These are phyloP conservation scores for Kwoniella dendrophila DNA, from an alignment of 768 basidiomycete genomes.

Conservation along the genomic window DNA sequence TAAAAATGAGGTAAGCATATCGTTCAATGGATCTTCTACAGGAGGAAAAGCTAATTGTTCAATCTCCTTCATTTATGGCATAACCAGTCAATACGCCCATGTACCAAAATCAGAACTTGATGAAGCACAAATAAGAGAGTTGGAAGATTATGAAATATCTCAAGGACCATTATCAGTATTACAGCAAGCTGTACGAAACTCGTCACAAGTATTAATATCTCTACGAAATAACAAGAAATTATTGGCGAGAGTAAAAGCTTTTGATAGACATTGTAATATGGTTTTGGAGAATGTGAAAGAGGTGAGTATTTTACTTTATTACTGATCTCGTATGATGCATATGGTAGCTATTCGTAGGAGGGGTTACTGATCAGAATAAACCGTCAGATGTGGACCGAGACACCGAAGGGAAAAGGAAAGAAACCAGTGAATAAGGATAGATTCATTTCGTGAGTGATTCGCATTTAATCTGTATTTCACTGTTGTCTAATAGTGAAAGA, in stretches of 20 bases:
- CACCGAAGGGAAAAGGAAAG: constrained; percentile 97
- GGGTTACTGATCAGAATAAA: neutral
- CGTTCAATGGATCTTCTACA: too few relatives aligned
- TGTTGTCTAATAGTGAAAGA: too few relatives aligned
- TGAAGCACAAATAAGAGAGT: constrained; percentile 89
- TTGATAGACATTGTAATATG: constrained; percentile 99
- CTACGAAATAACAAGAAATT: constrained; percentile 98
- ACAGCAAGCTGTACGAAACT: constrained; percentile 96
- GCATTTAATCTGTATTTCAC: neutral
- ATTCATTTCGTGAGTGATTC: constrained; percentile 66
- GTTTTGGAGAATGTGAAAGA: constrained; percentile 98
- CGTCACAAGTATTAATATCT: constrained; percentile 95
- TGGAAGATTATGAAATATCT: constrained; percentile 98
- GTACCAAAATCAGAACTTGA: constrained; percentile 96
- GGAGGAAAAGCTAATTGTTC: neutral
- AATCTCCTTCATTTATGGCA: neutral
- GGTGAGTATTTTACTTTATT: constrained; percentile 60
- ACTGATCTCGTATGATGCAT: neutral
- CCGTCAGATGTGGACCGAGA: constrained; percentile 95
- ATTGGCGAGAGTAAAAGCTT: constrained; percentile 83
- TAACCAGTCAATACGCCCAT: constrained; percentile 86
- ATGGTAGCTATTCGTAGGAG: neutral
- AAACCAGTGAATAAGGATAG: constrained; percentile 99
- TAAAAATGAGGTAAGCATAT: constrained; percentile 1
- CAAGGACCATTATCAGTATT: constrained; percentile 63